A percentile compares a stretch with the other conserved stretches of the same genome.
phyloP scores from a whole-genome alignment of 495 filamentous ascomycete genomes.

The Apiosordaria backusii region DNA sequence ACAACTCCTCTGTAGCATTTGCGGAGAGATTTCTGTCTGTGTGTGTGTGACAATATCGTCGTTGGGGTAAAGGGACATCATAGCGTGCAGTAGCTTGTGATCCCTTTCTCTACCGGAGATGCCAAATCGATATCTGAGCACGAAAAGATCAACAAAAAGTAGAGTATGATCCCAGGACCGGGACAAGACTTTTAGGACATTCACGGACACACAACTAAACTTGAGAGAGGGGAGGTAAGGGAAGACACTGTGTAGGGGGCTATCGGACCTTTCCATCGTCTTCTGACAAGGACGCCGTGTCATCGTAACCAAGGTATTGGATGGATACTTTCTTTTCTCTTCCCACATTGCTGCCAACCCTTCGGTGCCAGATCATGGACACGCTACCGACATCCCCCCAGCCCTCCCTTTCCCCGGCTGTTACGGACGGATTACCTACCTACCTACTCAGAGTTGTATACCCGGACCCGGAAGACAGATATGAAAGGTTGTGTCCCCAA shows the following conservation, averaged over 20 bases:
- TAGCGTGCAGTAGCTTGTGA: not conserved
- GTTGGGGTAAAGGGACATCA: not conserved
- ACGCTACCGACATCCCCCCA: not conserved
- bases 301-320: not conserved
- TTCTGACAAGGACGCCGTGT: not conserved
- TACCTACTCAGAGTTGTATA: not conserved
- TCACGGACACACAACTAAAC: not conserved
- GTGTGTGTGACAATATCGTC: not conserved
- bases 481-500: not conserved
- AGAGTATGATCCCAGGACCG: not conserved
- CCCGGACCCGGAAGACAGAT: not conserved
- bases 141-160: not conserved
- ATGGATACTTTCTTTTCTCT: not conserved
- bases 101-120: not conserved
- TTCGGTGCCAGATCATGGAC: not conserved
- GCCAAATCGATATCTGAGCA: not conserved
- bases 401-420: not conserved
- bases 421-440: not conserved
- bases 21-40: not conserved
- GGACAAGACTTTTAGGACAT: not conserved
- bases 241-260: too few species aligned
- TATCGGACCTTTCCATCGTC: not conserved
- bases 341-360: not conserved
- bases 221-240: not conserved
- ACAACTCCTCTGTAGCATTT: not conserved